Conservation (phyloP, 352 stramenopile species). For the Albugo candida region DNA sequence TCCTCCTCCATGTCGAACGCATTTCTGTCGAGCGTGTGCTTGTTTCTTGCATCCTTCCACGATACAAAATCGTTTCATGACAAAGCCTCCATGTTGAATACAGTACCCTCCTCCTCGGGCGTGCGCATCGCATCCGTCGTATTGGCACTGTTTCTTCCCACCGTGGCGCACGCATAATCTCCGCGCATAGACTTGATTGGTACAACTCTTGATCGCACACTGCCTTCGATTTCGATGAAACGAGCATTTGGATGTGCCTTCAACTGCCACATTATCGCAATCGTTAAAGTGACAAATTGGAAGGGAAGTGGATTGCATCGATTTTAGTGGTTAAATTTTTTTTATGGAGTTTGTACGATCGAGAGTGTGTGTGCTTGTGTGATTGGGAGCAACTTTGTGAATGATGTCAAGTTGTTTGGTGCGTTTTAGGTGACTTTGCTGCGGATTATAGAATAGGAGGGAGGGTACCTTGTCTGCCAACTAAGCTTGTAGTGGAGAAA, state of each 20-base stretch:
- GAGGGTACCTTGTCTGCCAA: too few species aligned
- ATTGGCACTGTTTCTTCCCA: conserved; percentile 62
- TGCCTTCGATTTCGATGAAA: conserved; percentile 72
- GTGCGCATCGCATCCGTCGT: conserved; percentile 50
- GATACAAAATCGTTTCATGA: conserved; percentile 68
- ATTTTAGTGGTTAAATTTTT: too few species aligned
- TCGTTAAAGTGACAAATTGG: conserved; percentile 48
- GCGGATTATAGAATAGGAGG: too few species aligned
- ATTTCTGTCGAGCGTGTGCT: conserved; percentile 53
- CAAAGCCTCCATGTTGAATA: conserved; percentile 56
- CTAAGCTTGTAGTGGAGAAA: too few species aligned
- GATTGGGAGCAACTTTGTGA: too few species aligned
- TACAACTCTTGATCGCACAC: conserved; percentile 63
- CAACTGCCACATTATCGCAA: conserved; percentile 47
- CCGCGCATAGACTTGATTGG: conserved; percentile 66
- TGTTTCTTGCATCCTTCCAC: conserved; percentile 64
- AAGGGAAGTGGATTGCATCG: too few species aligned
- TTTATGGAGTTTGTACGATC: too few species aligned
- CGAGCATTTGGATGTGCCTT: conserved; percentile 54
- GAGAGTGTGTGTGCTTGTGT: too few species aligned
- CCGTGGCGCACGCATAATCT: conserved; percentile 67
- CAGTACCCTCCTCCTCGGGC: conserved; percentile 53
- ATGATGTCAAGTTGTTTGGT: too few species aligned
- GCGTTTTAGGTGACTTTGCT: too few species aligned
- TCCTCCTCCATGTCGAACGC: conserved; percentile 49